A percentile compares a stretch with the other conserved stretches of the same genome.
Evolutionary conservation across 805 yeast species (phyloP).

Genomic region (Ogataea dorogensis): DNA sequence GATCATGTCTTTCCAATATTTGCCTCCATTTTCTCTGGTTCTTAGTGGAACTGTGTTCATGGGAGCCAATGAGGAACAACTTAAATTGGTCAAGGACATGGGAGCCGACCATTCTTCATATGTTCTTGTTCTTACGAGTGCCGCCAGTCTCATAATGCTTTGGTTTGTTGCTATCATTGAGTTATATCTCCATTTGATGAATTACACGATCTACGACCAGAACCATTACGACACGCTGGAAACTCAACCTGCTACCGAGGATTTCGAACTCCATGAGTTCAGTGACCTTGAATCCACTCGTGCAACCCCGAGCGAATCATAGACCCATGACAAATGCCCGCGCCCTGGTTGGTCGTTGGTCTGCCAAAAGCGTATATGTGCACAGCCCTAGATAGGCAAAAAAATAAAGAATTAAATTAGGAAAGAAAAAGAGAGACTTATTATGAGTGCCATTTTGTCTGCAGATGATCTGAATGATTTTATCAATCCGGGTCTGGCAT

Average conservation of each 20-base stretch:
- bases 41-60: conserved; percentile 81
- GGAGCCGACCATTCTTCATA: conserved; percentile 88
- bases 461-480: conserved; percentile 93
- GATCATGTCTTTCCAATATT: conserved; percentile 72
- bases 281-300: conserved; percentile 26
- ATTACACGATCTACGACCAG: conserved; percentile 21
- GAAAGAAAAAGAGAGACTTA: too few species aligned
- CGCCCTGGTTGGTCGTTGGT: conserved; percentile 3
- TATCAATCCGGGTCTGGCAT: conserved; percentile 91
- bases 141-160: conserved; percentile 68
- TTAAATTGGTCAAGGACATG: conserved; percentile 62
- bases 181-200: conserved; percentile 51
- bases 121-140: conserved; percentile 64
- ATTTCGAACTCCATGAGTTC: conserved; percentile 30
- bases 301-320: conserved; percentile 19
- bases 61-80: conserved; percentile 92
- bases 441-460: conserved; percentile 83
- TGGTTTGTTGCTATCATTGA: conserved; percentile 63
- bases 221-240: conserved; percentile 16
- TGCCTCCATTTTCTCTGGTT: conserved; percentile 80
- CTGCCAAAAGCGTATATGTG: conserved; percentile 3
- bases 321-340: conserved; percentile 1
- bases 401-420: conserved; percentile 2
- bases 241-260: conserved; percentile 11
- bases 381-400: conserved; percentile 10